Evolutionary conservation across 106 monocot species (phyloP).

Genomic region (Acorus gramineus): DNA sequence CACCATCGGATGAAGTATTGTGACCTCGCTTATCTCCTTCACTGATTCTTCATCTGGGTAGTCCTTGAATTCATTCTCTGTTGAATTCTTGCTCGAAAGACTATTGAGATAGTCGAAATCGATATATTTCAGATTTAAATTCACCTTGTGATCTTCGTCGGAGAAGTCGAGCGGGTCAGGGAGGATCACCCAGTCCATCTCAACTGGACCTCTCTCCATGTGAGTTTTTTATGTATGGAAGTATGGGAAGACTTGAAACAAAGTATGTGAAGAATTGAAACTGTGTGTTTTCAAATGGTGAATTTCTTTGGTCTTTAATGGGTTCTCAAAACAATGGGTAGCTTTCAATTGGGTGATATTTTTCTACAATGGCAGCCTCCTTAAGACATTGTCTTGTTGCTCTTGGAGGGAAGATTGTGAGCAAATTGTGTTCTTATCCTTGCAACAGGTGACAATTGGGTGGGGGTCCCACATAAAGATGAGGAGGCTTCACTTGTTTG

Average conservation of each 20-base stretch:
- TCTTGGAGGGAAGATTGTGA: neutral
- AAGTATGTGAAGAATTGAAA: too few species aligned
- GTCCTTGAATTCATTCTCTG: neutral
- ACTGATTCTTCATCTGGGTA: neutral
- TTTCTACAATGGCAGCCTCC: neutral
- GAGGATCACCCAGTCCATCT: constrained; percentile 53
- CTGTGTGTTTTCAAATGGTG: too few species aligned
- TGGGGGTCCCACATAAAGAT: neutral
- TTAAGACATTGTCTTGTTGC: neutral
- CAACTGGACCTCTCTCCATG: constrained; percentile 31
- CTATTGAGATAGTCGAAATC: neutral
- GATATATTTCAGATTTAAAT: too few species aligned
- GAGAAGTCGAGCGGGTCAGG: constrained; percentile 27
- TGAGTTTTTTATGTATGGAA: too few species aligned
- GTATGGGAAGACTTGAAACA: neutral
- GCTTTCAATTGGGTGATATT: neutral
- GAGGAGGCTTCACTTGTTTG: neutral
- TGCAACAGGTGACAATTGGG: constrained; percentile 5
- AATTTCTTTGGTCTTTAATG: too few species aligned
- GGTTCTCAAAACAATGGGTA: too few species aligned
- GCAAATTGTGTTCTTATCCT: constrained; percentile 13
- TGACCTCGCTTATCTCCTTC: constrained; percentile 22
- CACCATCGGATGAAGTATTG: constrained; percentile 13
- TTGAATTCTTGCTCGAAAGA: too few species aligned
- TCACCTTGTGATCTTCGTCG: constrained; percentile 4